phyloP scores from a whole-genome alignment of 1,284 basidiomycete species.

The Ustilago curta region DNA sequence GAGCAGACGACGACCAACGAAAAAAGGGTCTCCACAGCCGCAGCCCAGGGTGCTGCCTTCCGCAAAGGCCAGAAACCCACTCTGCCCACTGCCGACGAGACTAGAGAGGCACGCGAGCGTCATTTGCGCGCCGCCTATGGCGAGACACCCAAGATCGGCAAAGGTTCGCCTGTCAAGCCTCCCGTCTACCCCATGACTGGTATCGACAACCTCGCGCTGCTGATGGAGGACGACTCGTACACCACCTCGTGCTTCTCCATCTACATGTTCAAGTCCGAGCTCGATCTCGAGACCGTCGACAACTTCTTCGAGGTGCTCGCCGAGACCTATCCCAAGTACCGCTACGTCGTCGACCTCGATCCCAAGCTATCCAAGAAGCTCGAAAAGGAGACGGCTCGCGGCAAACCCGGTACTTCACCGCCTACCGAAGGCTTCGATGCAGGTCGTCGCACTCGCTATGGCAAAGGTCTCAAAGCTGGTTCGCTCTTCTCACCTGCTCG shows the following conservation, averaged over 20 bases:
- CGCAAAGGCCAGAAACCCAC: conserved; percentile 25
- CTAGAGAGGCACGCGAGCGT: conserved; percentile 34
- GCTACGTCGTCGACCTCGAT: conserved; percentile 65
- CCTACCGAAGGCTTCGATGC: conserved; percentile 30
- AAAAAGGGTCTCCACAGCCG: conserved; percentile 21
- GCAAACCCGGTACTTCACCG: conserved; percentile 23
- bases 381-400: conserved; percentile 23
- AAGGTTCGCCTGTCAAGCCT: conserved; percentile 49
- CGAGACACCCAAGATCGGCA: conserved; percentile 41
- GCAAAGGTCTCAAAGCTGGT: conserved; percentile 61
- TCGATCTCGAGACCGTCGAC: conserved; percentile 64
- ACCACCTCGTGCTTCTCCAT: conserved; percentile 68
- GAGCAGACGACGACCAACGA: conserved; percentile 8
- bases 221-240: conserved; percentile 67
- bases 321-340: conserved; percentile 66
- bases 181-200: conserved; percentile 61
- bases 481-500: conserved; percentile 56
- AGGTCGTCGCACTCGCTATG: conserved; percentile 59
- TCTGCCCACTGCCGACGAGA: conserved; percentile 29
- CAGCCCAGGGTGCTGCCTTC: conserved; percentile 48
- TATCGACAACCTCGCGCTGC: conserved; percentile 66
- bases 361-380: conserved; percentile 55
- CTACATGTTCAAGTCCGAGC: conserved; percentile 65
- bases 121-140: conserved; percentile 43
- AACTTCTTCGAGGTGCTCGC: conserved; percentile 66